Conservation (phyloP, 257 asterid genomes). For the Nicotiana obtusifolia region DNA sequence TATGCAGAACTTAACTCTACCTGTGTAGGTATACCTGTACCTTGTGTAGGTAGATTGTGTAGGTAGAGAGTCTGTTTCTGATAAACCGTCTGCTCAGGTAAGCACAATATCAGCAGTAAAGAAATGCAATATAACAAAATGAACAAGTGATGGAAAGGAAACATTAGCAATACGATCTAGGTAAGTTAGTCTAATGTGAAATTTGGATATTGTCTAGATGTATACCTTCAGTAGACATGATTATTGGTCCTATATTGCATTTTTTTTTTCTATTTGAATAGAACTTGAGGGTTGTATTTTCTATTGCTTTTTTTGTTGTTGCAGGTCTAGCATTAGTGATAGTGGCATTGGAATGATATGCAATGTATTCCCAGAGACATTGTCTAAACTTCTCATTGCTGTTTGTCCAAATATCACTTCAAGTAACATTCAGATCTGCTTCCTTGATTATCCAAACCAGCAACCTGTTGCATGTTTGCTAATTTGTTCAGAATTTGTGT, state of each 20-base stretch:
- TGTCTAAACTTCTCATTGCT: conserved; percentile 79
- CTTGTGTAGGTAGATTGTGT: no score
- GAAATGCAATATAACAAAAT: no score
- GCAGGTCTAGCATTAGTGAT: conserved; percentile 91
- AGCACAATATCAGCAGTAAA: no score
- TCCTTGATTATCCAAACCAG: not conserved
- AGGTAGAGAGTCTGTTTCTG: no score
- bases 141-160: no score
- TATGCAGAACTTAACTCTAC: no score
- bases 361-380: conserved; percentile 77
- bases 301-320: conserved; percentile 7
- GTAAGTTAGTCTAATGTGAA: not conserved
- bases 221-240: not conserved
- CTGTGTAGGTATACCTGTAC: no score
- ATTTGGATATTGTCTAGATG: not conserved
- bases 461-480: not conserved
- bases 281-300: not conserved
- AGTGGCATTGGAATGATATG: conserved; percentile 97
- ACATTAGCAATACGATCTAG: no score
- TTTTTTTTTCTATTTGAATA: not conserved
- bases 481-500: not conserved
- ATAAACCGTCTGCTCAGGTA: no score
- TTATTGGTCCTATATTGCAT: not conserved
- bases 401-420: conserved; percentile 94
- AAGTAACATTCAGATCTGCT: conserved; percentile 38